Base-by-base conservation (phyloP, 495 filamentous ascomycete genomes). In the Hypoxylon fragiforme region DNA sequence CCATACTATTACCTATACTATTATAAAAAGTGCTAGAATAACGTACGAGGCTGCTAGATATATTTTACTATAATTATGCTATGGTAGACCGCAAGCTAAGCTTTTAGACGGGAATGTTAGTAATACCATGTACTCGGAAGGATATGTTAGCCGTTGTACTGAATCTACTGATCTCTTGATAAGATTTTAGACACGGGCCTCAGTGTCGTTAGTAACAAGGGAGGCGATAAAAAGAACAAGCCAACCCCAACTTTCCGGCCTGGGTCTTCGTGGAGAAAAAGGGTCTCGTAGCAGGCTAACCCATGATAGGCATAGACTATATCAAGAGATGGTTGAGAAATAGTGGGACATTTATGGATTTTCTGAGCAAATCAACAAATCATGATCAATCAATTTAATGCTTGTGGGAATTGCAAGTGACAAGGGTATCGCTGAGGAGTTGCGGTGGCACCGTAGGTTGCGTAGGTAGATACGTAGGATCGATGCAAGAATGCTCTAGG, bases 261-360 rank as follows among this genome's bases (percentile, higher is more conserved):
- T 53, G 34, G 53, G 53, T 53, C 48, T 8, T 16, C 24, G n/a
- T 57, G 53, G 57, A 45, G 60, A 54, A 44, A 54, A 58, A 53
- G 60, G 48, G 54, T 54, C 54, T 50, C 20, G 12, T 54, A 15
- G 12, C 20, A 40, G 13, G 26, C 60, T 63, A 63, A 35, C 26
- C 48, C 40, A 7, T 19, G 52, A 40, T 51, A 53, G 53, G 58
- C 2, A 47, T 57, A 48, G 47, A 9, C 4, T n/a, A 28, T 13
- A 3, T 24, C 38, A 19, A 31, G 16, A 60, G 54, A 56, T 67
- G 50, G 57, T 65, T 64, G 62, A 67, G 65, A 39, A 64, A 57
- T 51, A 44, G 51, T 63, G 58, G 58, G 43, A 40, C 14, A 20
- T 9, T 19, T 36, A 13, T 40, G 43, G 18, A 54, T 18, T 9